Evolutionary conservation across 352 stramenopile species (phyloP), one percentile per base, ranked within the genome.

Genomic region (Globisporangium middletonii): DNA sequence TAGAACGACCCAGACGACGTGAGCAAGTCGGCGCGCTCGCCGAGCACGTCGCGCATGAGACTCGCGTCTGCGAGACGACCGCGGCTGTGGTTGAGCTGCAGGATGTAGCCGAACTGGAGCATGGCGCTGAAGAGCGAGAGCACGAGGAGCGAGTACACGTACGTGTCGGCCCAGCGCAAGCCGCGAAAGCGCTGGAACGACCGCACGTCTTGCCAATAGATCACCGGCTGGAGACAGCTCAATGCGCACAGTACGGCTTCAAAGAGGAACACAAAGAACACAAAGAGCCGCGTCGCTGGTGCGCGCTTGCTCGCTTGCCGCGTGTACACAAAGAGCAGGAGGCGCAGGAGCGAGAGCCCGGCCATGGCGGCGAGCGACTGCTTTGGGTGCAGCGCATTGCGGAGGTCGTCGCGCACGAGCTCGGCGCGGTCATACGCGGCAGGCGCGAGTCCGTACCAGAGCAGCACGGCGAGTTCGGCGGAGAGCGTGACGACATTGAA

Each of bases 51-150:
- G 19, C 67, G 72, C 54, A 92, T 68, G 45, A 92, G 62, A 3
- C 71, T 72, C 23, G 88, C 79, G 59, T 92, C 83, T 0, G 73
- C 71, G 5, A 88, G 64, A 0, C 73, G 69, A 0, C 79, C 83
- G 4, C 80, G 79, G 64, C 72, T 87, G 56, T 77, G 77, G 65
- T 94, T 94, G 27, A 91, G 76, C 48, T 85, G 79, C 37, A 94
- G 56, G 33, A 89, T 88, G 67, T 91, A 94, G 27, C 72, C 69
- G 16, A 91, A 60, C 59, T 94, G 76, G 30, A 91, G 65, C 59
- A 78, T 33, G 16, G 75, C 78, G 47, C 71, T 85, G 35, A 77
- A 18, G 13, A 88, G 58, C 35, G 73, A 69, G 50, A 90, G 62
- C 7, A 42, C 56, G 51, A 71, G 72, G 35, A 92, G 67, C 23